Percentiles rank a stretch among this genome's conserved stretches.
Evolutionary conservation across 2,329 filamentous ascomycete genomes (phyloP).

Genomic region (Pseudomassariella vexata): DNA sequence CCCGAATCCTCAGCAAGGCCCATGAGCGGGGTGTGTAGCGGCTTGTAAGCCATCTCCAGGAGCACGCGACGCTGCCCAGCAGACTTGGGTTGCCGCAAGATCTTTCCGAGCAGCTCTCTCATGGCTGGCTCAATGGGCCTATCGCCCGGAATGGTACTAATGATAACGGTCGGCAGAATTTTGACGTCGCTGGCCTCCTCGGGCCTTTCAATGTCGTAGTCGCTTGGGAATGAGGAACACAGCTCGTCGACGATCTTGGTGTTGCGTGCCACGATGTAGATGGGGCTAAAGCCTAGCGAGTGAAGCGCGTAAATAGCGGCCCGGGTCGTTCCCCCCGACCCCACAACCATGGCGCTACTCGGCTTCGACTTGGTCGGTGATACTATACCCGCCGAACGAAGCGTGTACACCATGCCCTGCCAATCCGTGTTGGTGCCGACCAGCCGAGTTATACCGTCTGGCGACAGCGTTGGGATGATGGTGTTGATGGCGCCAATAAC

Average conservation of each 20-base stretch:
- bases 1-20: slow-evolving; percentile 69
- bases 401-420: slow-evolving; percentile 79
- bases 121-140: slow-evolving; percentile 70
- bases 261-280: slow-evolving; percentile 82
- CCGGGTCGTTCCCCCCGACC: slow-evolving; percentile 85
- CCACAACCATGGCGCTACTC: slow-evolving; percentile 72
- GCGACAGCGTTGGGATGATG: slow-evolving; percentile 57
- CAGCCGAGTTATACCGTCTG: slow-evolving; percentile 45
- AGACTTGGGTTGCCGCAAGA: slow-evolving; percentile 38
- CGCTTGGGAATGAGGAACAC: slow-evolving; percentile 63
- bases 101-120: slow-evolving; percentile 53
- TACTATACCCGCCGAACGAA: slow-evolving; percentile 62
- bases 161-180: slow-evolving; percentile 61
- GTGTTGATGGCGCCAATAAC: slow-evolving; percentile 94
- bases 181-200: slow-evolving; percentile 40
- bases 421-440: slow-evolving; percentile 94
- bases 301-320: slow-evolving; percentile 87
- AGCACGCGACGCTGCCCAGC: slow-evolving; percentile 50
- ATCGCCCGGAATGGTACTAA: slow-evolving; percentile 89
- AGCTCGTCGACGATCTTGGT: slow-evolving; percentile 62
- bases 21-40: slow-evolving; percentile 77
- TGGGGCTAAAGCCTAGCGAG: slow-evolving; percentile 74
- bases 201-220: slow-evolving; percentile 63
- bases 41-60: slow-evolving; percentile 96
- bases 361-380: slow-evolving; percentile 24